Conservation (phyloP, 2,329 filamentous ascomycete species). For the Phialocephala subalpina region DNA sequence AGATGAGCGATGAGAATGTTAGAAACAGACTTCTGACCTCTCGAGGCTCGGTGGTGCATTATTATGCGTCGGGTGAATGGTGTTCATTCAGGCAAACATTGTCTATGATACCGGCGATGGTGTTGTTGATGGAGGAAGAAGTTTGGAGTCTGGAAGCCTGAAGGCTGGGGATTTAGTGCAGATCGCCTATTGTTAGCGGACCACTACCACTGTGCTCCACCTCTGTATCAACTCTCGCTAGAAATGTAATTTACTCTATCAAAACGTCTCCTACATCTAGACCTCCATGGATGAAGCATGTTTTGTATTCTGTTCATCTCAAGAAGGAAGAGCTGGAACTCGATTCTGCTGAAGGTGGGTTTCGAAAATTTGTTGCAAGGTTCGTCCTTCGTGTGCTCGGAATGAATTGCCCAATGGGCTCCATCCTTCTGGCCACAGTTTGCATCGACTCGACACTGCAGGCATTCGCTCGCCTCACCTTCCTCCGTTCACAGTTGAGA, state of each 20-base stretch:
- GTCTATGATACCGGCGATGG: background rate
- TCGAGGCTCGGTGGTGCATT: background rate
- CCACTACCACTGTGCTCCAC: background rate
- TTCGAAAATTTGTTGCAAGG: background rate
- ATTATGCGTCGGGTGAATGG: background rate
- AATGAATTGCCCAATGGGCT: background rate
- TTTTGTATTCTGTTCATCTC: background rate
- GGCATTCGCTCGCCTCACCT: background rate
- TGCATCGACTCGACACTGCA: background rate
- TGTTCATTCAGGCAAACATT: background rate
- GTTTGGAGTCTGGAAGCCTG: background rate
- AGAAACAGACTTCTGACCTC: background rate
- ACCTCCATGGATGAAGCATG: background rate
- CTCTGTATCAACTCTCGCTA: background rate
- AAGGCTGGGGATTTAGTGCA: background rate
- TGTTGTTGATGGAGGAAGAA: background rate
- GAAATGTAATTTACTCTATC: constrained; percentile 3
- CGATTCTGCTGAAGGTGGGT: background rate
- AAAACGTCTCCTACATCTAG: background rate
- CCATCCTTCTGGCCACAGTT: background rate
- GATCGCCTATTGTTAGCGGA: background rate
- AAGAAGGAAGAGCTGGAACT: background rate
- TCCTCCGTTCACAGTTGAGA: background rate
- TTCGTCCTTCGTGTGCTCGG: background rate
- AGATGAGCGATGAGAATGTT: background rate